A percentile compares a stretch with the other conserved stretches of the same genome.
Evolutionary conservation across 805 yeast genomes (phyloP).

Genomic region (Metschnikowia corniflorae): DNA sequence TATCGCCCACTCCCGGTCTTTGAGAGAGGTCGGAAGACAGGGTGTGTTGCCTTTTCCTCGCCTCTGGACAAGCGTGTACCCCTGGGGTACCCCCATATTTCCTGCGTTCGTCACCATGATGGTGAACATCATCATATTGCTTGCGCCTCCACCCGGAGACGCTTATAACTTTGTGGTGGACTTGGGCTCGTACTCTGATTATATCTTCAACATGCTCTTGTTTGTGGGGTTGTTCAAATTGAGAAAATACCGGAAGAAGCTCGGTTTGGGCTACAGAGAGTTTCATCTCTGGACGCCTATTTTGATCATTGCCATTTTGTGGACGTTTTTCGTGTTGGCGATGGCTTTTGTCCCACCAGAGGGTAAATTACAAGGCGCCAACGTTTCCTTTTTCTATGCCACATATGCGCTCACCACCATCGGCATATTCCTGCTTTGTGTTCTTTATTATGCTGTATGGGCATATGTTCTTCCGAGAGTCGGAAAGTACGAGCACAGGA

Average conservation of each 20-base stretch:
- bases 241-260: slow-evolving; percentile 28
- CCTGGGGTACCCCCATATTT: slow-evolving; percentile 30
- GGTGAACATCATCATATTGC: slow-evolving; percentile 24
- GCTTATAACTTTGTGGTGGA: slow-evolving; percentile 33
- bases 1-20: slow-evolving; percentile 28
- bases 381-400: slow-evolving; percentile 41
- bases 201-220: slow-evolving; percentile 26
- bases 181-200: slow-evolving; percentile 28
- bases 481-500: slow-evolving; percentile 32
- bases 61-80: slow-evolving; percentile 29
- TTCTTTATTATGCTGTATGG: slow-evolving; percentile 36
- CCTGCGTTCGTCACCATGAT: slow-evolving; percentile 24
- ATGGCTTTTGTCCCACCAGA: slow-evolving; percentile 43
- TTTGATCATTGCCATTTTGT: slow-evolving; percentile 30
- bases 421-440: slow-evolving; percentile 32
- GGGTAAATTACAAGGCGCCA: slow-evolving; percentile 38
- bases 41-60: slow-evolving; percentile 30
- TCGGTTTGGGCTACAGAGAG: slow-evolving; percentile 16
- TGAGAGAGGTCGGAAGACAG: slow-evolving; percentile 34
- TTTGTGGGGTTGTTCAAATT: slow-evolving; percentile 26
- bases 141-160: slow-evolving; percentile 36
- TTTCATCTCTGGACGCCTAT: slow-evolving; percentile 23
- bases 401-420: slow-evolving; percentile 38
- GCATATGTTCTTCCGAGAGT: slow-evolving; percentile 30
- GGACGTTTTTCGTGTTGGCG: slow-evolving; percentile 34